Conservation (phyloP, 306 rosid genomes). For the Astragalus membranaceus region DNA sequence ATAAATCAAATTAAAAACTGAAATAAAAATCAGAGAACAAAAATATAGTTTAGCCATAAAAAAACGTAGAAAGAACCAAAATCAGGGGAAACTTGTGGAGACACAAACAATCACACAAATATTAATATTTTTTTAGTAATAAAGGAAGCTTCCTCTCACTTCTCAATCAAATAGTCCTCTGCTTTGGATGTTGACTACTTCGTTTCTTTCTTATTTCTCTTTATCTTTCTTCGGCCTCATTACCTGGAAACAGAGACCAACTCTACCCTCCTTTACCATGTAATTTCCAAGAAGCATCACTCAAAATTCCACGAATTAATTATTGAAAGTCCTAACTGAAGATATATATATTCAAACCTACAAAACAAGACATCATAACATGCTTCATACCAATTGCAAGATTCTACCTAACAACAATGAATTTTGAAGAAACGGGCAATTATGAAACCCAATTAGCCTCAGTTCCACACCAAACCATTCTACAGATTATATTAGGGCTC, state of each 20-base stretch:
- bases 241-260: neutral
- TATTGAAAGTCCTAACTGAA: neutral
- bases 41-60: too few species aligned
- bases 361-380: neutral
- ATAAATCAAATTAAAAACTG: too few species aligned
- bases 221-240: neutral
- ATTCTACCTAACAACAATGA: neutral
- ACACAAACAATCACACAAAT: neutral
- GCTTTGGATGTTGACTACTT: neutral
- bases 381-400: neutral
- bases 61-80: too few species aligned
- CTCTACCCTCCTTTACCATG: neutral
- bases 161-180: neutral
- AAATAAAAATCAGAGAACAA: too few species aligned
- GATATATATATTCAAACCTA: neutral
- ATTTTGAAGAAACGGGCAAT: neutral
- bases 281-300: slow-evolving; percentile 16
- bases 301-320: neutral
- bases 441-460: neutral
- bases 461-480: slow-evolving; percentile 1
- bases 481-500: slow-evolving; percentile 15
- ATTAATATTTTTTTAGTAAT: neutral
- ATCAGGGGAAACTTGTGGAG: neutral
- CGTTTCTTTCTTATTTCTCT: neutral
- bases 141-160: neutral